Conservation (phyloP, 2,329 filamentous ascomycete genomes). For the Leptographium wingfieldii region DNA sequence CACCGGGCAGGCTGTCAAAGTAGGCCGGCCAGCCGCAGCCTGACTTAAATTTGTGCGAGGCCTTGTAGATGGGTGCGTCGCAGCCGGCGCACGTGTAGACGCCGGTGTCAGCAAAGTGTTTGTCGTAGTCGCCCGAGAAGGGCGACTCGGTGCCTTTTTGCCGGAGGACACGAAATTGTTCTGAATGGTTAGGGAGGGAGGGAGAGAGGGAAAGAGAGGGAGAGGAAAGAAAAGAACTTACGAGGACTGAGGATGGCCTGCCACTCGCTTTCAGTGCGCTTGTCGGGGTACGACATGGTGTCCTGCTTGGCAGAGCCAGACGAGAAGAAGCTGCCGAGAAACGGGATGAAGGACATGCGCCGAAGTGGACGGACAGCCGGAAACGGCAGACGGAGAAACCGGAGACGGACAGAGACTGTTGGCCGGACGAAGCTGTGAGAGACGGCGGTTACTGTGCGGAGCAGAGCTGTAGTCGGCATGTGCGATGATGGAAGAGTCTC, state of each 20-base stretch:
- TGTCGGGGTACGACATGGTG: conserved; percentile 60
- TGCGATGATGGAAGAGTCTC: background rate
- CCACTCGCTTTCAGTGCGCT: conserved; percentile 79
- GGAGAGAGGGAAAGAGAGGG: background rate
- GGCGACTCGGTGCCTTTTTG: conserved; percentile 83
- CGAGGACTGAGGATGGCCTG: conserved; percentile 60
- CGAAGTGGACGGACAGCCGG: conserved; percentile 20
- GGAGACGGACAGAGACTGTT: conserved; percentile 23
- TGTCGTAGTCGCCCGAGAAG: conserved; percentile 72
- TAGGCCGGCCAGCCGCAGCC: conserved; percentile 98
- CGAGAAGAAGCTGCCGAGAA: conserved; percentile 65
- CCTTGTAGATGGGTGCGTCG: conserved; percentile 78
- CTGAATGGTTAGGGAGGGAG: conserved; percentile 29
- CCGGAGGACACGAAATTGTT: conserved; percentile 90
- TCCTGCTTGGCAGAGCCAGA: conserved; percentile 37
- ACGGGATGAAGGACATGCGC: conserved; percentile 68
- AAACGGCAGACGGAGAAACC: conserved; percentile 33
- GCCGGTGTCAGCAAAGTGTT: conserved; percentile 64
- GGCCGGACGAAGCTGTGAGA: conserved; percentile 23
- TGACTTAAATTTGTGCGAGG: conserved; percentile 88
- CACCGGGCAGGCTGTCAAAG: conserved; percentile 87
- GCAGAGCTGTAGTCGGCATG: background rate
- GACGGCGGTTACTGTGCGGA: background rate
- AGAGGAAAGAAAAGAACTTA: conserved; percentile 16
- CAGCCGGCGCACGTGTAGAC: conserved; percentile 84